Evolutionary conservation across 1,284 basidiomycete genomes (phyloP), one percentile per base, ranked within the genome.

Genomic region (Schizophyllum commune): DNA sequence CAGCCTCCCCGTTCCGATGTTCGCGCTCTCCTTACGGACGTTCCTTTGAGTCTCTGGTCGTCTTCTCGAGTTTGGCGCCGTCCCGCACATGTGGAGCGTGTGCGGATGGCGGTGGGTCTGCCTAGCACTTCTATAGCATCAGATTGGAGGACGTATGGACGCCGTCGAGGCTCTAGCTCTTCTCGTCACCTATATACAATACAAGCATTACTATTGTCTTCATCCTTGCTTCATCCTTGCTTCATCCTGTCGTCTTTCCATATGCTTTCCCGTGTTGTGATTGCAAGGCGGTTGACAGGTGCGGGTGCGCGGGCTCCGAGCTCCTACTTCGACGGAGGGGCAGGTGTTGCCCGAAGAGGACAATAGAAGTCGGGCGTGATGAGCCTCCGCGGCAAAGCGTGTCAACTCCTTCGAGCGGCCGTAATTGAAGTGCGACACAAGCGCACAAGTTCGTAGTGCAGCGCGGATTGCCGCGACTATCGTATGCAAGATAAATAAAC

Each of bases 11-110:
- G 9, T 17, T 47, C 39, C 39, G 39, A 47, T 47, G 4, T 47
- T 47, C 39, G 39, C 39, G 39, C 39, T 11, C 39, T 47, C 39
- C 39, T 11, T 47, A 13, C 17, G 39, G 39, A 47, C 39, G 39
- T 47, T 11, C 39, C 39, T 47, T 47, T 47, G 39, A 17, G 39
- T 11, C 13, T 47, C 8, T 17, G 17, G 9, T 47, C 39, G 17
- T 47, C 39, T 47, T 13, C 39, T 47, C 39, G 39, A 17, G 17
- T 72, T 58, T 63, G 66, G 55, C 83, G 77, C 56, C 89, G 78
- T 62, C 85, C 81, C 2, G 71, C 63, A 47, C 63, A 62, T 19
- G 70, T 67, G 61, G 71, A 75, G 39, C 39, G 39, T 17, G 17
- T 17, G 39, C 39, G 39, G 39, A 17, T 17, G 39, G 39, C 17